A percentile compares a stretch with the other conserved stretches of the same genome.
phyloP scores from a whole-genome alignment of 345 rosid genomes.

The Laguncularia racemosa region DNA sequence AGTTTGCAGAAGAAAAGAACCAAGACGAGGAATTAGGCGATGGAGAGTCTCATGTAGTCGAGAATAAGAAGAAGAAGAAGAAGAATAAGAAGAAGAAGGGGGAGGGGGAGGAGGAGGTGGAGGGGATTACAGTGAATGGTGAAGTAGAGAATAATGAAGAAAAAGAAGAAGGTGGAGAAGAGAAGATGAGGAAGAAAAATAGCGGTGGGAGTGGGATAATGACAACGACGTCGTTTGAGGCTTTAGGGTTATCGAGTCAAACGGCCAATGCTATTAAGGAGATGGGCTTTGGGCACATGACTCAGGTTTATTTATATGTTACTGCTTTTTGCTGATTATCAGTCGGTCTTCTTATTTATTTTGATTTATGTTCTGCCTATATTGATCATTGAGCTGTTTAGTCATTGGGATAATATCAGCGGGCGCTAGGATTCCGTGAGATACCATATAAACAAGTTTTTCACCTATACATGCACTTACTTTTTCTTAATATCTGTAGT shows the following conservation, averaged over 20 bases:
- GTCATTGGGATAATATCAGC: no score
- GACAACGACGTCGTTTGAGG: constrained; percentile 68
- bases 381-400: no score
- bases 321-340: not conserved
- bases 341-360: not conserved
- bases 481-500: no score
- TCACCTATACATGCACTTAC: no score
- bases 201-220: constrained; percentile 56
- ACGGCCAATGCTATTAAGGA: constrained; percentile 62
- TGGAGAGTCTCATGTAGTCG: not conserved
- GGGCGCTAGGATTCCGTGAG: no score
- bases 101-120: not conserved
- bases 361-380: not conserved
- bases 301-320: constrained; percentile 43
- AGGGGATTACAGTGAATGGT: not conserved
- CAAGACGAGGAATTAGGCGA: constrained; percentile 1
- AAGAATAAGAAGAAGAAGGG: not conserved
- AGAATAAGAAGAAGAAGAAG: constrained; percentile 9
- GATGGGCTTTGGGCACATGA: constrained; percentile 74
- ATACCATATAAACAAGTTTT: no score
- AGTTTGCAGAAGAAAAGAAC: not conserved
- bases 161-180: constrained; percentile 8
- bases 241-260: constrained; percentile 56
- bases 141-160: not conserved
- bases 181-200: constrained; percentile 17